Evolutionary conservation across 306 rosid species (phyloP).

Genomic region (Cyclanthera cordifolia): DNA sequence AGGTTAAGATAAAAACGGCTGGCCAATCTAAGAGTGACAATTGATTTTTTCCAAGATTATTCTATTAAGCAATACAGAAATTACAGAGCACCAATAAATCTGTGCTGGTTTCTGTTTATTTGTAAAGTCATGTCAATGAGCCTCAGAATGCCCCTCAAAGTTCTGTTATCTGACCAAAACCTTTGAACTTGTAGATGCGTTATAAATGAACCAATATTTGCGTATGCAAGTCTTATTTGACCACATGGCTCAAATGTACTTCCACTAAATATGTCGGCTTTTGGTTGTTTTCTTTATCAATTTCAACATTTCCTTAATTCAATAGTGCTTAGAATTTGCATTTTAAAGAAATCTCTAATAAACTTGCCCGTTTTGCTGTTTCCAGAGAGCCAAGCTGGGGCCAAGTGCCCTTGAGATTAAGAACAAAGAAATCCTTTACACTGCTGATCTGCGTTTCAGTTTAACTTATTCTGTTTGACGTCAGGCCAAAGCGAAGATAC

Average conservation of each 20-base stretch:
- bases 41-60: not conserved
- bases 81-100: not conserved
- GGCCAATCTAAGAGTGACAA: too few relatives aligned
- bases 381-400: not conserved
- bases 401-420: not conserved
- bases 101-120: not conserved
- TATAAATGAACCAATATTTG: not conserved
- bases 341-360: not conserved
- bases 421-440: not conserved
- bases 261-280: not conserved
- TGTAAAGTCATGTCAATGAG: not conserved
- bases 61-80: not conserved
- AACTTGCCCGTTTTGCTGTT: not conserved
- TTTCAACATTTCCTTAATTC: not conserved
- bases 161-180: not conserved
- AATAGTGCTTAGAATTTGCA: not conserved
- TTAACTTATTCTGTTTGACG: not conserved
- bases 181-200: not conserved
- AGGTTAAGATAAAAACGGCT: not conserved
- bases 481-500: not conserved
- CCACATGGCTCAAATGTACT: not conserved
- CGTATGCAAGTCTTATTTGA: not conserved
- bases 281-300: not conserved
- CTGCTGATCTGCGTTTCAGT: not conserved
- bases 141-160: not conserved